Evolutionary conservation across 1,139 yeast genomes (phyloP).

Genomic region (Magnusiomyces paraingens): DNA sequence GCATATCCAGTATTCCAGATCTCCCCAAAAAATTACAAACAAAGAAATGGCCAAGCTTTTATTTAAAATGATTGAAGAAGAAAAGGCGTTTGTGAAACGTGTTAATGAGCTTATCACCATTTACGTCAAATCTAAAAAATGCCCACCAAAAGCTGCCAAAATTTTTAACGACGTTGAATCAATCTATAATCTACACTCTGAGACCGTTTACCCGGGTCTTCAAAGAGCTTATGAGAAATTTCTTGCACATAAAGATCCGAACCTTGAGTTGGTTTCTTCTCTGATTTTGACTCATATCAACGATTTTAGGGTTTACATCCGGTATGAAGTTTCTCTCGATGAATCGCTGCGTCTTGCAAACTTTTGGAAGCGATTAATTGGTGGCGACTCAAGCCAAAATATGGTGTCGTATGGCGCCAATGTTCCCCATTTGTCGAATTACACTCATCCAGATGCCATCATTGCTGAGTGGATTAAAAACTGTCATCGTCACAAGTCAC

Average conservation of each 20-base stretch:
- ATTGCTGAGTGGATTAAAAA: slow-evolving; percentile 25
- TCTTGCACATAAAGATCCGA: slow-evolving; percentile 7
- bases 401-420: slow-evolving; percentile 15
- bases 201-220: slow-evolving; percentile 19
- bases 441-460: slow-evolving; percentile 24
- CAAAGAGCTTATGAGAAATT: slow-evolving; percentile 17
- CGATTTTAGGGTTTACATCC: slow-evolving; percentile 18
- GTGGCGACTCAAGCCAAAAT: slow-evolving; percentile 15
- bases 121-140: slow-evolving; percentile 17
- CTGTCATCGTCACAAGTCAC: slow-evolving; percentile 17
- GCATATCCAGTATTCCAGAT: background rate
- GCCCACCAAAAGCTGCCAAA: slow-evolving; percentile 18
- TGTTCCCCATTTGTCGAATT: slow-evolving; percentile 18
- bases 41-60: too few relatives aligned
- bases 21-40: too few relatives aligned
- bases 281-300: slow-evolving; percentile 15
- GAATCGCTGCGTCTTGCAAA: slow-evolving; percentile 12
- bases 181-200: slow-evolving; percentile 23
- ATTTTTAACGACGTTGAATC: slow-evolving; percentile 24
- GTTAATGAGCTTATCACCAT: slow-evolving; percentile 23
- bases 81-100: slow-evolving; percentile 20
- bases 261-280: slow-evolving; percentile 17
- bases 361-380: slow-evolving; percentile 15
- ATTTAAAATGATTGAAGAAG: slow-evolving; percentile 20
- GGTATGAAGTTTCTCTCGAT: slow-evolving; percentile 17